Percentiles rank a stretch among this genome's conserved stretches.
phyloP scores from a whole-genome alignment of 139 green algal species.

The Picochlorum sp. region DNA sequence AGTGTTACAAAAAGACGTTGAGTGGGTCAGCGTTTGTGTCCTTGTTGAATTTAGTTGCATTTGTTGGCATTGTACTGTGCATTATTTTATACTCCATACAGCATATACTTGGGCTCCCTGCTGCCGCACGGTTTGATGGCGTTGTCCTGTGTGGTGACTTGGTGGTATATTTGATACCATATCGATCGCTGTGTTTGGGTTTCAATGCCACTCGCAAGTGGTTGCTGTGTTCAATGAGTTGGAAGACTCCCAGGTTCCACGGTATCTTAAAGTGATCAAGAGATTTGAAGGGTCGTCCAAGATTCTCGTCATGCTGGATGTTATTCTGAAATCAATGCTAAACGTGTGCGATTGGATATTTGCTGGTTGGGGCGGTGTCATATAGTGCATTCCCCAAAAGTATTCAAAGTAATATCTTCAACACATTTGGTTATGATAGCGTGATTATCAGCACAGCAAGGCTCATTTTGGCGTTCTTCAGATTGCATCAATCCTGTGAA shows the following conservation, averaged over 20 bases:
- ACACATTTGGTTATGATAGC: conserved; percentile 36
- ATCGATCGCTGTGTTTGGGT: conserved; percentile 67
- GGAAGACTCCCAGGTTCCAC: background rate
- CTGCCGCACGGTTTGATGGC: too few species aligned
- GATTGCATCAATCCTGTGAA: conserved; percentile 50
- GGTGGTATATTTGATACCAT: conserved; percentile 25
- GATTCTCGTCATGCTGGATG: conserved; percentile 43
- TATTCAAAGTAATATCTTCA: conserved; percentile 55
- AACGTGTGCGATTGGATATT: conserved; percentile 41
- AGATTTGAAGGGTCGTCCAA: conserved; percentile 14
- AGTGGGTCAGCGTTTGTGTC: conserved; percentile 19
- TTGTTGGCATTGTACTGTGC: conserved; percentile 14
- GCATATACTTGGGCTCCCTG: too few species aligned
- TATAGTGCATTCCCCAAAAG: conserved; percentile 53
- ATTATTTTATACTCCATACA: conserved; percentile 28
- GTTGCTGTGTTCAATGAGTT: conserved; percentile 34
- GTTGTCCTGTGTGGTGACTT: background rate
- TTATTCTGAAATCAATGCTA: conserved; percentile 16
- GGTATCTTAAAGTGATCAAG: background rate
- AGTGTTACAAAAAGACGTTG: conserved; percentile 2
- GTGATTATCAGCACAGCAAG: conserved; percentile 32
- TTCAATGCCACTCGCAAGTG: conserved; percentile 62
- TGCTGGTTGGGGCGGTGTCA: conserved; percentile 33
- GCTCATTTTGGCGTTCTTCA: conserved; percentile 44
- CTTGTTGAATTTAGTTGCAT: conserved; percentile 20